A percentile compares a stretch with the other conserved stretches of the same genome.
phyloP scores from a whole-genome alignment of 441 rosid genomes.

The Aleurites moluccanus region DNA sequence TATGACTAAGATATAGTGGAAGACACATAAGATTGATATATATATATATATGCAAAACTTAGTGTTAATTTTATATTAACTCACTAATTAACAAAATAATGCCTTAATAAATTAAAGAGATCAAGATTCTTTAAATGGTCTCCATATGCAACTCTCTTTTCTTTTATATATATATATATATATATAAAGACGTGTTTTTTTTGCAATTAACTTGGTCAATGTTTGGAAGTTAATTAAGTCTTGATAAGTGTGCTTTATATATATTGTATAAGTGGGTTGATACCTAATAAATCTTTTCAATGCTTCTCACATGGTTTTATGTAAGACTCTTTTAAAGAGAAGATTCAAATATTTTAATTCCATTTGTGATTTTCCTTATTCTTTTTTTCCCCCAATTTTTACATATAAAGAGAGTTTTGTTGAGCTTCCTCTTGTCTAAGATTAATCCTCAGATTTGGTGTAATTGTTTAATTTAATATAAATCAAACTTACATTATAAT shows the following conservation, averaged over 20 bases:
- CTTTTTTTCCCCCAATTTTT: too few species aligned
- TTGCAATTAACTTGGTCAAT: not conserved
- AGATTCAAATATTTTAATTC: too few species aligned
- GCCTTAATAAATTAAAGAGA: not conserved
- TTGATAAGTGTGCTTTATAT: constrained; percentile 11
- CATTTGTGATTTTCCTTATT: too few species aligned
- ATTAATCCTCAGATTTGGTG: too few species aligned
- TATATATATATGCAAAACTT: not conserved
- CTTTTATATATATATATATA: not conserved
- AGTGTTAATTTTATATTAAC: constrained; percentile 11
- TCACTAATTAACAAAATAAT: constrained; percentile 20
- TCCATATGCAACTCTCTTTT: constrained; percentile 24
- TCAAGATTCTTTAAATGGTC: not conserved
- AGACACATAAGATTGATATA: too few species aligned
- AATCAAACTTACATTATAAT: too few species aligned
- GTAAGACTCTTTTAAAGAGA: not conserved
- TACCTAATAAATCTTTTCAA: constrained; percentile 10
- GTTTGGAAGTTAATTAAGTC: not conserved
- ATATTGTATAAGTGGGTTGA: not conserved
- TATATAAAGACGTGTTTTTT: not conserved
- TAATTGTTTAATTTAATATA: too few species aligned
- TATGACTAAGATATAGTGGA: constrained; percentile 24
- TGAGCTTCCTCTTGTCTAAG: too few species aligned
- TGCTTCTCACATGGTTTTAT: constrained; percentile 9
- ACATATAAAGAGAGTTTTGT: too few species aligned